Evolutionary conservation across 352 stramenopile genomes (phyloP), one percentile per base, ranked within the genome.

Genomic region (Globisporangium viniferum): DNA sequence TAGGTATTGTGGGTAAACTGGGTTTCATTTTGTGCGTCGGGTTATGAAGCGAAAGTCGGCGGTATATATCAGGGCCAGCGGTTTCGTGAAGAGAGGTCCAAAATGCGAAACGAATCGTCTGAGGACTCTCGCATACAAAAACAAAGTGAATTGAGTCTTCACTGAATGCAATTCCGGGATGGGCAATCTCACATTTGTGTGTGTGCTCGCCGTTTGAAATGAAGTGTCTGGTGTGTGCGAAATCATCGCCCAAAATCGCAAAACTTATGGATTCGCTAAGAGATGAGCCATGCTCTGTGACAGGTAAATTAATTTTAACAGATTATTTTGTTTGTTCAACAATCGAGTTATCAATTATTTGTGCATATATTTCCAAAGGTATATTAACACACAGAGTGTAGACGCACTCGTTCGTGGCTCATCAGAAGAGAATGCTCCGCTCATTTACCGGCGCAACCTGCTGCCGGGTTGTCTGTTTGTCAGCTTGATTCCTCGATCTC

Each of bases 31-130:
- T 5, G 4, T n/a, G n/a, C 56, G 10, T 62, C 56, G 56, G 1
- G 4, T 62, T 27, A 35, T 33, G 20, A 5, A 49, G 3, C 56
- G n/a, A 62, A 62, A 33, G 12, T 62, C n/a, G 0, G 56, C 10
- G 56, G 56, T 62, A 62, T 62, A 49, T 62, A 62, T 62, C 56
- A 61, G 56, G 33, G n/a, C 56, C 1, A 2, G 56, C n/a, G n/a
- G n/a, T 6, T 22, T 35, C 20, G 44, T 51, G 20, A 9, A 7
- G 18, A 7, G 18, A 6, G 44, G 5, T 24, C 15, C 6, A 12
- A 49, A 31, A 31, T 49, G 1, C 29, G 8, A 59, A 48, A 22
- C 10, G 35, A 35, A 7, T n/a, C 9, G 24, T 24, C 1, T 49
- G 18, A 24, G 5, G 44, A 24, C 44, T 14, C 18, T 51, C 20